Conservation (phyloP, 805 yeast genomes). For the Helenozyma baotianmanensis region DNA sequence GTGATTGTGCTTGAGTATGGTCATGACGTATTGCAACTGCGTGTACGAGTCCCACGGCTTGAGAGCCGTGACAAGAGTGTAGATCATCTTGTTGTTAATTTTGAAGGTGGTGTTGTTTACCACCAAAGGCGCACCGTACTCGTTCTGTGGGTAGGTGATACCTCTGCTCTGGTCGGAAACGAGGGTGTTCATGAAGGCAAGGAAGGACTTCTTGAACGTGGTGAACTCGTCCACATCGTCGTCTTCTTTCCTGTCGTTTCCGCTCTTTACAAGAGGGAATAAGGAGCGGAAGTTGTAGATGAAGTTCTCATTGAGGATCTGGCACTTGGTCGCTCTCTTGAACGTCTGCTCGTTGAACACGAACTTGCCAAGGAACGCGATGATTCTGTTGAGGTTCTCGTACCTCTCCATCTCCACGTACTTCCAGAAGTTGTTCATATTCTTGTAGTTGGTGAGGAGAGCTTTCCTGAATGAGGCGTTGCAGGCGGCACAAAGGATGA, state of each 20-base stretch:
- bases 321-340: slow-evolving; percentile 65
- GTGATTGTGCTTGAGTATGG: slow-evolving; percentile 49
- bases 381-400: slow-evolving; percentile 26
- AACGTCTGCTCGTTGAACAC: slow-evolving; percentile 58
- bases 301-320: slow-evolving; percentile 74
- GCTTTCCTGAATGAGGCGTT: slow-evolving; percentile 63
- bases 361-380: slow-evolving; percentile 44
- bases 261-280: slow-evolving; percentile 16
- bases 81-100: slow-evolving; percentile 64
- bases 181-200: slow-evolving; percentile 45
- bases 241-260: slow-evolving; percentile 12
- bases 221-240: slow-evolving; percentile 32
- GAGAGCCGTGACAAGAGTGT: slow-evolving; percentile 55
- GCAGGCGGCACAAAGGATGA: slow-evolving; percentile 40
- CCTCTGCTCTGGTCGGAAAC: slow-evolving; percentile 50
- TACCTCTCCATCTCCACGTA: slow-evolving; percentile 34
- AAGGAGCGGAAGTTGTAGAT: slow-evolving; percentile 54
- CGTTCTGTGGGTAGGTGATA: slow-evolving; percentile 42
- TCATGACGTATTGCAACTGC: slow-evolving; percentile 53
- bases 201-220: slow-evolving; percentile 25
- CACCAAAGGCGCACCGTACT: slow-evolving; percentile 43
- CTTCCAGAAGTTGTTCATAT: slow-evolving; percentile 67
- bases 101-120: slow-evolving; percentile 51
- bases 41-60: slow-evolving; percentile 77
- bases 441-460: slow-evolving; percentile 49